Evolutionary conservation across 371 early-diverging fungal species (phyloP).

Genomic region (Mycotypha africana): DNA sequence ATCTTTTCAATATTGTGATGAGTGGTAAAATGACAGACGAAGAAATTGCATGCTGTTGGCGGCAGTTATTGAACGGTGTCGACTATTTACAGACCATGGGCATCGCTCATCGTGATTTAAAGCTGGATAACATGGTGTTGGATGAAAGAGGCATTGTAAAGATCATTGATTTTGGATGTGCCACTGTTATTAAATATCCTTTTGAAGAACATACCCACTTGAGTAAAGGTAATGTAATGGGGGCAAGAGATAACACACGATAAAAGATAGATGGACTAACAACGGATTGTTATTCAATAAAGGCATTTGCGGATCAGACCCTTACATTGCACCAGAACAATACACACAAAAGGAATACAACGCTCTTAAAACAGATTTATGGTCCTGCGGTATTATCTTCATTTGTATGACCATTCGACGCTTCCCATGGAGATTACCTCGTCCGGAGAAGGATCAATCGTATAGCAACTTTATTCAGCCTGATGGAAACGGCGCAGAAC

Average conservation of each 20-base stretch:
- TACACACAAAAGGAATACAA: conserved; percentile 45
- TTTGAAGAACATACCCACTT: conserved; percentile 39
- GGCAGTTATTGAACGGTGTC: conserved; percentile 72
- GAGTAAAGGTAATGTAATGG: conserved; percentile 20
- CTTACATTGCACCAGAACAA: conserved; percentile 59
- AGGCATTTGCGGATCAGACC: conserved; percentile 81
- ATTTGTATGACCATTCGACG: conserved; percentile 62
- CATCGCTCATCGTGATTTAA: conserved; percentile 85
- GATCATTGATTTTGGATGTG: conserved; percentile 92
- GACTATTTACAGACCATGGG: conserved; percentile 69
- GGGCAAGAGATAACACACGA: no score
- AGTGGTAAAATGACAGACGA: conserved; percentile 59
- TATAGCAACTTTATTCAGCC: conserved; percentile 34
- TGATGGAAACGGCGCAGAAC: conserved; percentile 27
- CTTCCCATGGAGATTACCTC: conserved; percentile 63
- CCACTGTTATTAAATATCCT: conserved; percentile 69
- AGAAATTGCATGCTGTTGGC: conserved; percentile 70
- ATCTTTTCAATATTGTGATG: conserved; percentile 71
- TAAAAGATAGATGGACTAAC: background rate
- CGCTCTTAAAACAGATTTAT: conserved; percentile 58
- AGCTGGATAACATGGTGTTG: conserved; percentile 81
- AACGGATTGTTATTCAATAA: background rate
- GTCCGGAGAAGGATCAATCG: conserved; percentile 36
- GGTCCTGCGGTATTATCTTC: conserved; percentile 70
- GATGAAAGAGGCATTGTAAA: conserved; percentile 70